Evolutionary conservation across 805 yeast genomes (phyloP).

Genomic region (Priceomyces carsonii): DNA sequence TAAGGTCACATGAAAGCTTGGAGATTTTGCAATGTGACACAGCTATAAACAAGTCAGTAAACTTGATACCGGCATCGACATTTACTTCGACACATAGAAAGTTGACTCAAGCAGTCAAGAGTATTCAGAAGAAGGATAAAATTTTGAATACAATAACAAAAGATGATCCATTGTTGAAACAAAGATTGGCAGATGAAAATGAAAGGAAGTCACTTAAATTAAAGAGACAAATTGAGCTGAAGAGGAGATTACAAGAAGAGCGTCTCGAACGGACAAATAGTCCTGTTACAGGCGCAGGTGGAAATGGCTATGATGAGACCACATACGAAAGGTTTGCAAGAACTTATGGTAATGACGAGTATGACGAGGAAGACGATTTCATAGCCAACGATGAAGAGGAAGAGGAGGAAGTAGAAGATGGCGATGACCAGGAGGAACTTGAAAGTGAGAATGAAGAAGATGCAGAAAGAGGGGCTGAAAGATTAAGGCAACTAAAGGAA

Average conservation of each 20-base stretch:
- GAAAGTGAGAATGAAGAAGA: too few relatives aligned
- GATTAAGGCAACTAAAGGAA: constrained; percentile 54
- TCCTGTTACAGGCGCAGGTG: constrained; percentile 17
- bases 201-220: constrained; percentile 57
- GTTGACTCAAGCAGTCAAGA: constrained; percentile 69
- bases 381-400: constrained; percentile 43
- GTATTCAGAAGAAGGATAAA: constrained; percentile 46
- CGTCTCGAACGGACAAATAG: constrained; percentile 50
- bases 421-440: constrained; percentile 44
- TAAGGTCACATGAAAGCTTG: constrained; percentile 67
- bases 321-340: constrained; percentile 40
- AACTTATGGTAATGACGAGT: constrained; percentile 35
- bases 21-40: constrained; percentile 71
- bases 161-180: constrained; percentile 70
- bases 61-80: constrained; percentile 90
- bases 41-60: constrained; percentile 62
- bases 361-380: constrained; percentile 44
- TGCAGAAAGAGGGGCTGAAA: constrained; percentile 56
- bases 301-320: constrained; percentile 22
- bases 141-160: constrained; percentile 55
- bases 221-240: constrained; percentile 66
- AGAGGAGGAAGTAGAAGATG: constrained; percentile 42
- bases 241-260: constrained; percentile 59
- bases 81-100: constrained; percentile 78
- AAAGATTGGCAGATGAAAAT: constrained; percentile 64